These are phyloP conservation scores for Pseudogymnoascus pannorum DNA, from an alignment of 2,329 filamentous ascomycete species.

Conservation along the genomic window DNA sequence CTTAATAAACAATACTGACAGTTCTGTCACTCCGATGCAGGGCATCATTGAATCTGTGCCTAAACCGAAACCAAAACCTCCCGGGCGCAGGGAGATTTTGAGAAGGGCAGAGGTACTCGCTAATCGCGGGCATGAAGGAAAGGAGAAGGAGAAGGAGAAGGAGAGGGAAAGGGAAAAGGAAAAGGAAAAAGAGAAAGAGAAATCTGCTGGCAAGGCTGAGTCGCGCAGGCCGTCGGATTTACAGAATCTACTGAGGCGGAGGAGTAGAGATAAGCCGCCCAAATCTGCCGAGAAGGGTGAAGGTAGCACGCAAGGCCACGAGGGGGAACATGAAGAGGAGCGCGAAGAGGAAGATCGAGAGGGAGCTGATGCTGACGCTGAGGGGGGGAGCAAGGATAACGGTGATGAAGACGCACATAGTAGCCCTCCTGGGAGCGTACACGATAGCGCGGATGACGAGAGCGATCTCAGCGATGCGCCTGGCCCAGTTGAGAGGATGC, in stretches of 20 bases:
- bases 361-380: neutral
- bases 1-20: slow-evolving; percentile 27
- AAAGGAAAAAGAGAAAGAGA: slow-evolving; percentile 22
- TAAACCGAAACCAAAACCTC: slow-evolving; percentile 36
- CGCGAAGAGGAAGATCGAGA: neutral
- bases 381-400: slow-evolving; percentile 7
- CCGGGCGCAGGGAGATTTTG: slow-evolving; percentile 40
- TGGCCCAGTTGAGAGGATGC: neutral
- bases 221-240: neutral
- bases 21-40: neutral
- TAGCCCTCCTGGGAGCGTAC: slow-evolving; percentile 30
- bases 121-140: slow-evolving; percentile 13
- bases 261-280: neutral
- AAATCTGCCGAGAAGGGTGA: neutral
- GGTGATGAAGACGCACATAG: slow-evolving; percentile 4
- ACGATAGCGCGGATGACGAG: slow-evolving; percentile 47
- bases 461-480: slow-evolving; percentile 46
- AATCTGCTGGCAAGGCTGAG: neutral
- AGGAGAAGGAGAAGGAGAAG: slow-evolving; percentile 10
- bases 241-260: neutral
- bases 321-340: neutral
- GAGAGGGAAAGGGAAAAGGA: slow-evolving; percentile 18
- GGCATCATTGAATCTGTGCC: slow-evolving; percentile 21
- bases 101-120: slow-evolving; percentile 48
- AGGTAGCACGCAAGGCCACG: neutral